A percentile compares a stretch with the other conserved stretches of the same genome.
These are phyloP conservation scores for Cyanidioschyzon merolae DNA, from an alignment of 23 red algal species.

Conservation along the genomic window DNA sequence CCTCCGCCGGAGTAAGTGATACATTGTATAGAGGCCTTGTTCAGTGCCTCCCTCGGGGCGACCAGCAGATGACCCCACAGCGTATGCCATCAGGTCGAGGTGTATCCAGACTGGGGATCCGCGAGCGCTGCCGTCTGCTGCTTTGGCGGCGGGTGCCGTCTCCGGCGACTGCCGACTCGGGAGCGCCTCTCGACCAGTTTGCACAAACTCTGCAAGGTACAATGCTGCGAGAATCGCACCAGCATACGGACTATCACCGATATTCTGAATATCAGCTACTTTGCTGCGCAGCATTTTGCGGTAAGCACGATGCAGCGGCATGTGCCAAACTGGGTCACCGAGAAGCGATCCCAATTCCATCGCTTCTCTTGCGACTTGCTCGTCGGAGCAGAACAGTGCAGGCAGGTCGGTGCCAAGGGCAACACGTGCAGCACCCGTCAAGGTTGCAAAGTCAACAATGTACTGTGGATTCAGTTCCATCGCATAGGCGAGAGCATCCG, in stretches of 20 bases:
- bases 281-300: conserved; percentile 55
- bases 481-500: conserved; percentile 82
- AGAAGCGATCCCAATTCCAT: background rate
- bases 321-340: conserved; percentile 70
- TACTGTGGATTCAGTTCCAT: conserved; percentile 47
- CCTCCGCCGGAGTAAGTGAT: background rate
- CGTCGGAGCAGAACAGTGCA: conserved; percentile 46
- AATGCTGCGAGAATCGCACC: conserved; percentile 86
- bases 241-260: conserved; percentile 36
- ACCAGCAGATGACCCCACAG: conserved; percentile 43
- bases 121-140: background rate
- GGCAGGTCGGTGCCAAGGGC: conserved; percentile 85
- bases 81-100: conserved; percentile 85
- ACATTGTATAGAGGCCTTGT: conserved; percentile 36
- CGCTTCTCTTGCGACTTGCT: conserved; percentile 40
- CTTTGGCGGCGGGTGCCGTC: background rate
- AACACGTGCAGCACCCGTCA: conserved; percentile 86
- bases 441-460: conserved; percentile 80
- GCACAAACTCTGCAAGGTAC: conserved; percentile 91
- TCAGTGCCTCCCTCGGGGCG: conserved; percentile 86
- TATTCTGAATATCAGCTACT: conserved; percentile 59
- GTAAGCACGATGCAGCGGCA: conserved; percentile 79
- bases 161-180: background rate
- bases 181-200: background rate
- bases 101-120: conserved; percentile 52